Evolutionary conservation across 2,329 filamentous ascomycete genomes (phyloP).

Genomic region (Alternaria ethzedia): DNA sequence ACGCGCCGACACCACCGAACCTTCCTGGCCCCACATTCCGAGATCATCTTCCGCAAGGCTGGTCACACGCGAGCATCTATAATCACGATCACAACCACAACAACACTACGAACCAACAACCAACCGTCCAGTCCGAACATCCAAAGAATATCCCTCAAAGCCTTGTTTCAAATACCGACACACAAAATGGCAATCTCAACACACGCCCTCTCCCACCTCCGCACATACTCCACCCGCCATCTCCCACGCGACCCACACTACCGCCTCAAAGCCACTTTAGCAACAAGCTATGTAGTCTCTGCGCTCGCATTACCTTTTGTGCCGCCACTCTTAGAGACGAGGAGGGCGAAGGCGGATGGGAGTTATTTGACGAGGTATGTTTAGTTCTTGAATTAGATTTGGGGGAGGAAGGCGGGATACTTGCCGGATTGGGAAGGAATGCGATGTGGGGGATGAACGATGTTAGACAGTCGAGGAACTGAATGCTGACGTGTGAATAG

Average conservation of each 20-base stretch:
- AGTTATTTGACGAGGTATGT: constrained; percentile 47
- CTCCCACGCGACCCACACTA: constrained; percentile 45
- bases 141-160: no score
- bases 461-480: no score
- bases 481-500: constrained; percentile 20
- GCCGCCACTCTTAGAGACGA: constrained; percentile 47
- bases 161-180: no score
- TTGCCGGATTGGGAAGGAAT: neutral
- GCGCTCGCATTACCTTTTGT: constrained; percentile 51
- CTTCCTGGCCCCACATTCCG: neutral
- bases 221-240: constrained; percentile 45
- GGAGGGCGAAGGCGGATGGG: constrained; percentile 46
- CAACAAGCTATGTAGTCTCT: constrained; percentile 47
- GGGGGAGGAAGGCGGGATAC: neutral
- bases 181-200: constrained; percentile 40
- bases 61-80: neutral
- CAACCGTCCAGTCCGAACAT: no score
- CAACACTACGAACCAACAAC: no score
- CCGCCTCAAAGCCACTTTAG: constrained; percentile 43
- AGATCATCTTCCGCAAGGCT: neutral
- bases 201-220: constrained; percentile 39
- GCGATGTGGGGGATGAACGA: neutral
- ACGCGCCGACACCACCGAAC: neutral
- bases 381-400: neutral
- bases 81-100: no score